A percentile compares a stretch with the other conserved stretches of the same genome.
Conservation (phyloP, 345 rosid species). For the Eutrema yunnanense region DNA sequence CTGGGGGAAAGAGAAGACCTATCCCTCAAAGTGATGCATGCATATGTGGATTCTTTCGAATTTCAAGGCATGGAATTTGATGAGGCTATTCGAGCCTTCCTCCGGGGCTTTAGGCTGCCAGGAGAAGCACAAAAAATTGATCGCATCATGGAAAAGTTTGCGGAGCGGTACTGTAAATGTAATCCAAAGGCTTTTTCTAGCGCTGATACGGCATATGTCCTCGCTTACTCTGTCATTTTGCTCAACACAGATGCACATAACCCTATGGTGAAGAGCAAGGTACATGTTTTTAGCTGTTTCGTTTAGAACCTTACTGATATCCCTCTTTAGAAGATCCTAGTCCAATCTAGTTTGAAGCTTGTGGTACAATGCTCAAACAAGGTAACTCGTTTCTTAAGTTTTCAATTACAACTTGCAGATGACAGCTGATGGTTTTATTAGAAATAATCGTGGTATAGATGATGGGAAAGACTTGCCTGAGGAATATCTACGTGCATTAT, state of each 20-base stretch:
- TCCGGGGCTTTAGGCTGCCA: conserved; percentile 92
- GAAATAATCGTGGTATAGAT: conserved; percentile 98
- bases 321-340: conserved; percentile 5
- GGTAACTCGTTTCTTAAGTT: conserved; percentile 3
- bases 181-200: conserved; percentile 89
- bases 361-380: conserved; percentile 1
- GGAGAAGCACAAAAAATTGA: conserved; percentile 99
- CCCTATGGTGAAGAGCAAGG: conserved; percentile 98
- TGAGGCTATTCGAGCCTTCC: conserved; percentile 83
- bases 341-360: conserved; percentile 22
- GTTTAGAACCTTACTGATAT: background rate
- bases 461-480: conserved; percentile 96
- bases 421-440: conserved; percentile 95
- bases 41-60: conserved; percentile 93
- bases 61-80: conserved; percentile 89
- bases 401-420: conserved; percentile 53
- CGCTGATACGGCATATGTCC: conserved; percentile 98
- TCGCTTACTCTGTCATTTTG: conserved; percentile 95
- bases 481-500: conserved; percentile 84
- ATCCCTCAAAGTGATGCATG: conserved; percentile 95
- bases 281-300: conserved; percentile 25
- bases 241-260: conserved; percentile 99
- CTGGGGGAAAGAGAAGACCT: conserved; percentile 98
- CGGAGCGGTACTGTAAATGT: conserved; percentile 96
- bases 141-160: conserved; percentile 97